phyloP scores from a whole-genome alignment of 257 asterid species.

The Striga asiatica region DNA sequence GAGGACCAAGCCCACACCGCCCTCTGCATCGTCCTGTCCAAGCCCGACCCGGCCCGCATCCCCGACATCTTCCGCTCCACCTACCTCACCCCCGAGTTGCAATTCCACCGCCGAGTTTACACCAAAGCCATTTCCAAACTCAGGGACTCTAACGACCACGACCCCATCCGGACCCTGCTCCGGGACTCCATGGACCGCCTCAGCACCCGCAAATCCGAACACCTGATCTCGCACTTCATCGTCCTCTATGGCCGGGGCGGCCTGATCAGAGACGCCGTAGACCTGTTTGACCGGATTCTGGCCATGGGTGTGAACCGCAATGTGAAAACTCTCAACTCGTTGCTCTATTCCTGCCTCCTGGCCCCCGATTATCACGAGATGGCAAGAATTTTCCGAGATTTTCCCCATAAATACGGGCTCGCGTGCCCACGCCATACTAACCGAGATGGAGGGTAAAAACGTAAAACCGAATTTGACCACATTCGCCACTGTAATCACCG shows the following conservation, averaged over 20 bases:
- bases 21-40: too few species aligned
- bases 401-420: conserved; percentile 43
- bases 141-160: conserved; percentile 29
- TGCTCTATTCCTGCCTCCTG: conserved; percentile 52
- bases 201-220: conserved; percentile 33
- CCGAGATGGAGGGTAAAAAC: conserved; percentile 62
- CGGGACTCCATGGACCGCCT: conserved; percentile 39
- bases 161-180: conserved; percentile 44
- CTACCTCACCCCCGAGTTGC: conserved; percentile 52
- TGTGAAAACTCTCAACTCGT: conserved; percentile 47
- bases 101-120: conserved; percentile 58
- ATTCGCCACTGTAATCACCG: conserved; percentile 42
- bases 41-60: conserved; percentile 81
- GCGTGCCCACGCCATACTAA: conserved; percentile 49
- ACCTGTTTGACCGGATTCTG: conserved; percentile 58
- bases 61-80: conserved; percentile 70
- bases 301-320: conserved; percentile 34
- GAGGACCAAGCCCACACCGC: too few species aligned
- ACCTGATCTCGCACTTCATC: conserved; percentile 40
- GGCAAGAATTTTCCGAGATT: conserved; percentile 55
- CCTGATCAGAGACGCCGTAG: conserved; percentile 38
- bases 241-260: conserved; percentile 71
- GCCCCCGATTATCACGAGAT: conserved; percentile 46
- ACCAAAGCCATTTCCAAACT: conserved; percentile 51
- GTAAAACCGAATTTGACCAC: conserved; percentile 44